A percentile compares a stretch with the other conserved stretches of the same genome.
These are phyloP conservation scores for Geranomyces variabilis DNA, from an alignment of 192 early-diverging fungal genomes.

Conservation along the genomic window DNA sequence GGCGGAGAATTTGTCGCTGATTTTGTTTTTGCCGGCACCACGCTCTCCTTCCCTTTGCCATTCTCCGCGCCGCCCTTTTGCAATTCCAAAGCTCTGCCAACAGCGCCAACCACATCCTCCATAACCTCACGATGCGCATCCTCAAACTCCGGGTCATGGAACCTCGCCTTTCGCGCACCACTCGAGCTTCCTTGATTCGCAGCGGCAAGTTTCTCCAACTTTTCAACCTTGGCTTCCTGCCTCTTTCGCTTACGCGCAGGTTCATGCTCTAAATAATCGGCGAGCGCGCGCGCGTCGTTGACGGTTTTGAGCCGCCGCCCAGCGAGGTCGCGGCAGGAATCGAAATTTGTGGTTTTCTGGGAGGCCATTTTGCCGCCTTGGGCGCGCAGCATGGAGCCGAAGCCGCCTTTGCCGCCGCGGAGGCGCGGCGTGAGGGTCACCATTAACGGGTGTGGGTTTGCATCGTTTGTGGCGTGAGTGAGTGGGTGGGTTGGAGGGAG, in stretches of 20 bases:
- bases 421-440: conserved; percentile 60
- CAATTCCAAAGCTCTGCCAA: conserved; percentile 31
- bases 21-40: neutral
- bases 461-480: conserved; percentile 35
- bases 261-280: conserved; percentile 71
- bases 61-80: neutral
- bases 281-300: conserved; percentile 75
- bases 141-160: conserved; percentile 81
- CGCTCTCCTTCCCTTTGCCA: neutral
- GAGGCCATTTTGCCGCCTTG: conserved; percentile 88
- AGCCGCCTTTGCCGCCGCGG: conserved; percentile 93
- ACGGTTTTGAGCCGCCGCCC: conserved; percentile 86
- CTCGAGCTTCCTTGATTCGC: conserved; percentile 63
- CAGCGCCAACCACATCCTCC: conserved; percentile 43
- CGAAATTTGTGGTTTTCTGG: conserved; percentile 88
- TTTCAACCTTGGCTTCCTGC: conserved; percentile 65
- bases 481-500: neutral
- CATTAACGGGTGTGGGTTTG: conserved; percentile 31
- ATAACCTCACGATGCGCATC: conserved; percentile 49
- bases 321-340: conserved; percentile 90
- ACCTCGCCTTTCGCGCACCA: conserved; percentile 67
- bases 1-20: neutral
- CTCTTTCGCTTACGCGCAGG: conserved; percentile 68
- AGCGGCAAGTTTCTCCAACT: conserved; percentile 72
- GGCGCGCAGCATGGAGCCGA: conserved; percentile 91